These are phyloP conservation scores for Viola pubescens DNA, from an alignment of 441 rosid genomes.

Conservation along the genomic window DNA sequence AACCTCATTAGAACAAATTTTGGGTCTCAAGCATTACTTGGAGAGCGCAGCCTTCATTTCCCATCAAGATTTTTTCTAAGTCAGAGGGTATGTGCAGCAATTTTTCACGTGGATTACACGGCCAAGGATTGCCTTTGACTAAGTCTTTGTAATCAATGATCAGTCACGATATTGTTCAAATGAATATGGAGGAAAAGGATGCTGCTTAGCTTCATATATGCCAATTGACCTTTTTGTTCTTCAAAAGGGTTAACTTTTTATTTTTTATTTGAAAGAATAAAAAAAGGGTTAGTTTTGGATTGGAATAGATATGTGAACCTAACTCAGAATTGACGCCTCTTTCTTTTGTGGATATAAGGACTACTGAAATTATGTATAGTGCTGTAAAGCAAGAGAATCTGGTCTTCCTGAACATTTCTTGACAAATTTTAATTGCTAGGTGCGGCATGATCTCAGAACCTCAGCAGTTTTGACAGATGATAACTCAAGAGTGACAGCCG, in stretches of 20 bases:
- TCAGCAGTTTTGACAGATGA: conserved; percentile 44
- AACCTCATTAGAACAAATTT: conserved; percentile 6
- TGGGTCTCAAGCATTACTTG: conserved; percentile 23
- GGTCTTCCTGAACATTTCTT: not conserved
- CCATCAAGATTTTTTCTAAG: conserved; percentile 23
- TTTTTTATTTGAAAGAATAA: not conserved
- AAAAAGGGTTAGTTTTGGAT: not conserved
- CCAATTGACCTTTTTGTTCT: not conserved
- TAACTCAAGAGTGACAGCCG: conserved; percentile 27
- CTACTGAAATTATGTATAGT: not conserved
- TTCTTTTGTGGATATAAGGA: not conserved
- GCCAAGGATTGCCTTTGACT: not conserved
- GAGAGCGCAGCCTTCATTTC: conserved; percentile 14
- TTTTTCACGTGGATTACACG: conserved; percentile 4
- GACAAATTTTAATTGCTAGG: conserved; percentile 21
- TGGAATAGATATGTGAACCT: not conserved
- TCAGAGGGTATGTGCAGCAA: conserved; percentile 30
- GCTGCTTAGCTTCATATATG: not conserved
- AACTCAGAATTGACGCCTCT: not conserved
- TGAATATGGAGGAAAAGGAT: not conserved
- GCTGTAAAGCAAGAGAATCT: not conserved
- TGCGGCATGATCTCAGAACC: conserved; percentile 23
- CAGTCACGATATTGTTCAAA: not conserved
- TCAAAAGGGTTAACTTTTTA: not conserved
- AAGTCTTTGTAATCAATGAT: not conserved